A percentile compares a stretch with the other conserved stretches of the same genome.
Conservation (phyloP, 208 protist genomes). For the Leishmania major region DNA sequence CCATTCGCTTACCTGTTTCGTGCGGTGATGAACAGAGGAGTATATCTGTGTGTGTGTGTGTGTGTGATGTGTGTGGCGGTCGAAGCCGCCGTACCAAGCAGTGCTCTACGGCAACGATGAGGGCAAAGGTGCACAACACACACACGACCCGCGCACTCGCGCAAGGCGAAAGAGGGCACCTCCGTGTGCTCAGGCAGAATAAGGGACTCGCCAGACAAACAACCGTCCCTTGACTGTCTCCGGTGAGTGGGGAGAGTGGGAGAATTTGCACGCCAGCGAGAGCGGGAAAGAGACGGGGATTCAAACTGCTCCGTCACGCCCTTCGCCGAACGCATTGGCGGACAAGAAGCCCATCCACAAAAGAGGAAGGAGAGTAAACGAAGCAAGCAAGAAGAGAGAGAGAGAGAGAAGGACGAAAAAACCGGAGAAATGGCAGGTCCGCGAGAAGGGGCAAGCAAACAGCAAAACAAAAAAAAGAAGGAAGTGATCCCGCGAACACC, state of each 20-base stretch:
- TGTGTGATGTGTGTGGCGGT: background rate
- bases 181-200: background rate
- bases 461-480: too few relatives aligned
- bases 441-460: too few relatives aligned
- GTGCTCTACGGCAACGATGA: background rate
- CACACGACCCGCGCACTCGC: background rate
- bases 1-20: slow-evolving; percentile 37
- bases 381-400: background rate
- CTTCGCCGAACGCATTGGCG: background rate
- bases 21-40: background rate
- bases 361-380: background rate
- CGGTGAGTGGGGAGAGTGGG: background rate
- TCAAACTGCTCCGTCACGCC: background rate
- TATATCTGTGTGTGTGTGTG: background rate
- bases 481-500: background rate
- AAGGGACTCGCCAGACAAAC: background rate
- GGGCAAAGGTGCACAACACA: background rate
- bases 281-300: background rate
- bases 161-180: background rate
- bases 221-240: too few relatives aligned
- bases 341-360: background rate
- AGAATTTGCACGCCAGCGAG: background rate
- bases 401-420: too few relatives aligned
- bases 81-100: background rate
- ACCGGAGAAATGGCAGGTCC: too few relatives aligned